phyloP scores from a whole-genome alignment of 768 basidiomycete genomes.

The Panaeolus papilionaceus region DNA sequence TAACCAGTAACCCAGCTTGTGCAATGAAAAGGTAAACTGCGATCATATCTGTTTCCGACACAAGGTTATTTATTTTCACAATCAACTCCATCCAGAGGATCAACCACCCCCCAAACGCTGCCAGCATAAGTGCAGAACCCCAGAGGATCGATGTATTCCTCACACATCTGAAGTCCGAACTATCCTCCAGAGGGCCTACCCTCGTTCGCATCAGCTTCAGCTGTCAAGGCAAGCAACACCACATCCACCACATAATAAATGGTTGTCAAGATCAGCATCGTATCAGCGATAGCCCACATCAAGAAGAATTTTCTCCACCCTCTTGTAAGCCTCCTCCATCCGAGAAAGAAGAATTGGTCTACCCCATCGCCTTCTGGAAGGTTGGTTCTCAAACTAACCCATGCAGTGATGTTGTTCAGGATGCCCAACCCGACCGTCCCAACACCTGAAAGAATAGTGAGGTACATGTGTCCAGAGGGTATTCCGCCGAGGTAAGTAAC shows the following conservation, averaged over 20 bases:
- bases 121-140: not conserved
- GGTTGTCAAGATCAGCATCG: slow-evolving; percentile 2
- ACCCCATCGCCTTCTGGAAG: slow-evolving; percentile 21
- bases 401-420: too few relatives aligned
- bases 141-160: not conserved
- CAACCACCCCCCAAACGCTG: slow-evolving; percentile 10
- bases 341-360: slow-evolving; percentile 24
- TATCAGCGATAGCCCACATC: slow-evolving; percentile 17
- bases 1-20: slow-evolving; percentile 43
- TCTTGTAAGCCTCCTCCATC: slow-evolving; percentile 20
- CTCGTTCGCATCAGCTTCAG: not conserved
- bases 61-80: slow-evolving; percentile 21
- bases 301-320: slow-evolving; percentile 22
- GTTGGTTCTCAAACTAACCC: slow-evolving; percentile 19
- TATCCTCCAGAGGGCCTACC: too few relatives aligned
- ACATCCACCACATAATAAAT: too few relatives aligned
- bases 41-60: slow-evolving; percentile 24
- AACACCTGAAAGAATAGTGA: slow-evolving; percentile 13
- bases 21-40: slow-evolving; percentile 19
- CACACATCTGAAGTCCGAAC: too few relatives aligned
- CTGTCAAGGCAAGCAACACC: not conserved
- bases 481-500: slow-evolving; percentile 22
- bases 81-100: slow-evolving; percentile 23
- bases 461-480: slow-evolving; percentile 18
- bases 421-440: slow-evolving; percentile 20